Evolutionary conservation across 2,329 filamentous ascomycete genomes (phyloP).

Genomic region (Emergomyces africanus): DNA sequence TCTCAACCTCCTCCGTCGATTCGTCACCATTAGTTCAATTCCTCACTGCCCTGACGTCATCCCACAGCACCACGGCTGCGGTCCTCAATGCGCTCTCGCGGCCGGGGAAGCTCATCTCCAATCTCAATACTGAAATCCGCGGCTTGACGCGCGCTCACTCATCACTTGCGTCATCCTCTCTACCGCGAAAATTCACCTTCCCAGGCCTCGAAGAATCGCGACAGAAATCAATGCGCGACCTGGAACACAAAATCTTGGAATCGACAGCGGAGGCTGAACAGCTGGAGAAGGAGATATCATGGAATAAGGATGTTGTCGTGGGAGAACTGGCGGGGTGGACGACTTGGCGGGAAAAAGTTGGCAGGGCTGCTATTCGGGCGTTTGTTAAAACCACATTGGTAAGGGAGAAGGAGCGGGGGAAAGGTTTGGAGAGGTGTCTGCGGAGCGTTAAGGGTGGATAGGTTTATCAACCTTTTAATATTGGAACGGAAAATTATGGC

Average conservation of each 20-base stretch:
- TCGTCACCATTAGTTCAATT: constrained; percentile 61
- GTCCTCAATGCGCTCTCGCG: constrained; percentile 67
- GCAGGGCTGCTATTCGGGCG: constrained; percentile 58
- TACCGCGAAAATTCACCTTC: constrained; percentile 35
- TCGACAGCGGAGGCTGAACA: constrained; percentile 57
- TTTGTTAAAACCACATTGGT: constrained; percentile 70
- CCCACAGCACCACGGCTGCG: constrained; percentile 74
- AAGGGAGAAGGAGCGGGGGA: constrained; percentile 63
- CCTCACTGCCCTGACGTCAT: constrained; percentile 61
- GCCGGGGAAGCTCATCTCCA: constrained; percentile 62
- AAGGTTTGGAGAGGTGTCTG: constrained; percentile 67
- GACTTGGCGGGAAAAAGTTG: constrained; percentile 69
- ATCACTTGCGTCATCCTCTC: constrained; percentile 51
- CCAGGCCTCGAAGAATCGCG: constrained; percentile 67
- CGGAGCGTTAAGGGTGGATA: constrained; percentile 40
- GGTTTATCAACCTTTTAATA: not conserved
- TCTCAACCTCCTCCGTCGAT: constrained; percentile 49
- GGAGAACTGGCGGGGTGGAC: constrained; percentile 89
- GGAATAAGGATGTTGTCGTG: constrained; percentile 88
- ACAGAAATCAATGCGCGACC: constrained; percentile 68
- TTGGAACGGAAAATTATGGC: not conserved
- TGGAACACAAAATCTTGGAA: constrained; percentile 63
- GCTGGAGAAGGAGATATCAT: constrained; percentile 70
- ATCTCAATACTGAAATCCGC: constrained; percentile 61
- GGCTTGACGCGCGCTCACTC: constrained; percentile 66